Evolutionary conservation across 2,329 filamentous ascomycete species (phyloP), one percentile per base, ranked within the genome.

Genomic region (Diplodia scrobiculata): DNA sequence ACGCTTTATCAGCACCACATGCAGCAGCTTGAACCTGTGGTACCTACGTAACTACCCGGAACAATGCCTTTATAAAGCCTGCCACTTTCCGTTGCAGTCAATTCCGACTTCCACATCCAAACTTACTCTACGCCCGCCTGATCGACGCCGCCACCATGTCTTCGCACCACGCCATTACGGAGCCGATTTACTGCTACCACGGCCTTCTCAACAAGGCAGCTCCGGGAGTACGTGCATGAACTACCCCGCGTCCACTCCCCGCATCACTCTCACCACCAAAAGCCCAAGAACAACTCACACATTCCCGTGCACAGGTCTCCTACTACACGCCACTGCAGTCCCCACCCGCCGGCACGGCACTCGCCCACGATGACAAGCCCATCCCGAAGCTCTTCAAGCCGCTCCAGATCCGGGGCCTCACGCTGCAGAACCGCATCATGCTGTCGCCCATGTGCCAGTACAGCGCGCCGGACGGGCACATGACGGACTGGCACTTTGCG

Each of bases 401-500:
- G 3, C 75, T 87, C 60, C 84, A 83, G 72, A 73, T 87, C 60
- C 80, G 85, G 13, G 84, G 84, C 14, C 69, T 87, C n/a, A 86
- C 84, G 0, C 80, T 90, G n/a, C 87, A 87, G 69, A 90, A 89
- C 76, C 85, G 88, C 69, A 87, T 89, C 69, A 84, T 86, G 78
- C 79, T 89, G 11, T 83, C 85, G 1, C 87, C 87, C 0, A 78
- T 89, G 3, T 90, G 88, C 75, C 87, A 90, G 75, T 90, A 90
- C 77, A 86, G 83, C 6, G 58, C 87, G 14, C 73, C 87, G 52
- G 84, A 89, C 73, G 88, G 93, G 47, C 89, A 94, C 77, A 81
- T 89, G 69, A 93, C 90, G 1, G 84, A 90, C 74, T 97, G 88
- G 85, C 92, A 97, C 76, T 81, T 94, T 59, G 87, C 92, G 17